Base-by-base conservation (phyloP, 2,329 filamentous ascomycete species). In the Calycina herbarum region DNA sequence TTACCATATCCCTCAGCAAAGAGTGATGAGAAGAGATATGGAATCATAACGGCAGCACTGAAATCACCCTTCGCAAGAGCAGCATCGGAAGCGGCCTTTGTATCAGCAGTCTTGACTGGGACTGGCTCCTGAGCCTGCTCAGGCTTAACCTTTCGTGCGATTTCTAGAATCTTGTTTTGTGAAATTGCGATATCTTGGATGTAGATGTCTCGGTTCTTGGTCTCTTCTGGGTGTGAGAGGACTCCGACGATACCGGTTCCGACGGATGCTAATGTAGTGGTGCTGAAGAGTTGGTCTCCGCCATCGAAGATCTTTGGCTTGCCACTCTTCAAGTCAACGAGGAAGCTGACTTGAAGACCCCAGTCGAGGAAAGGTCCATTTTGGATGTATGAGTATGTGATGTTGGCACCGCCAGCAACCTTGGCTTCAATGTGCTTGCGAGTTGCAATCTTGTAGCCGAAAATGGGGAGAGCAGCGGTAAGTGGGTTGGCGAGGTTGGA, bases 281-380 rank as follows among this genome's bases (percentile, higher is more conserved):
- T 64, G 59, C 79, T 83, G 73, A 87, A 83, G 7, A 74, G 67
- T 2, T 68, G 66, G 38, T 86, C 77, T 0, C 86, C 86, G 0
- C 81, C 82, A 66, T 87, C 82, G 64, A 78, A 81, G 0, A 88
- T 71, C 0, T 71, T 77, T 0, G 79, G 77, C 45, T 77, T 79
- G 1, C 78, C 76, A 1, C 77, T 74, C n/a, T 79, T 77, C 1
- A 78, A 66, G 64, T 84, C 78, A 1, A 85, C 61, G 5, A 85
- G 59, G 69, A 87, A 82, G 1, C 76, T 76, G 1, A 45, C 69
- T 67, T 74, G 45, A 5, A 82, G 59, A 7, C 79, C 80, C 85
- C 83, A 88, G 73, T 90, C 87, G 64, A 89, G 81, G 75, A 90
- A 89, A 0, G 78, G 75, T 0, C 83, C 83, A 62, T 79, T 85